Base-by-base conservation (phyloP, 176 grass and related monocot species). In the Carex myosuroides region DNA sequence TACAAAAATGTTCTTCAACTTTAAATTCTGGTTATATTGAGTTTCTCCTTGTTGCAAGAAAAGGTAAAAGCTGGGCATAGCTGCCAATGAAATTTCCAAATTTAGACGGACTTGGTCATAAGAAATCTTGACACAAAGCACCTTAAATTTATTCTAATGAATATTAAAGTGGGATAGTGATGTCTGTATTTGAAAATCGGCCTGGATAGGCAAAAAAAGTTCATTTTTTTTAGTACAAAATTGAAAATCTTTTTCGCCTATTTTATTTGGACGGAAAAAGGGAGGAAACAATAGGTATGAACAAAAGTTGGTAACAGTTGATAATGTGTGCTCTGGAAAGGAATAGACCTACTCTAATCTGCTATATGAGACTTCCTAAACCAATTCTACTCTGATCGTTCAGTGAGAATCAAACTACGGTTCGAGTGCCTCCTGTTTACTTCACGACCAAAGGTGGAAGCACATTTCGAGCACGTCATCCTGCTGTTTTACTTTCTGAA, bases 391-490 rank as follows among this genome's bases (percentile, higher is more conserved):
- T 30, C n/a, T 69, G 13, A 41, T 3, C 10, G 11, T 55, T 70
- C 85, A 91, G 58, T 6, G 0, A 10, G 3, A 33, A 21, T n/a
- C 70, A 90, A n/a, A 89, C 32, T 18, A 17, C 6, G 24, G 0
- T 65, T 2, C 0, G 0, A 18, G 0, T 82, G 1, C 92, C 92
- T 10, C 10, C 9, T 3, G 58, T 94, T 59, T 85, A 59, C 85
- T 78, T 94, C 41, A 87, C 83, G 5, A 81, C 92, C 26, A 53
- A 52, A 2, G 92, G 89, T 6, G 89, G 92, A 1, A 84, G 86
- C 83, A 1, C 1, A 8, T 94, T 91, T 80, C 57, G 74, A 10
- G 92, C 85, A 21, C 84, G 41, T 9, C 0, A 0, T 0, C 85
- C 87, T 3, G 0, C 55, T 66, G 1, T 89, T 14, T 0, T 4